Percentiles rank a stretch among this genome's conserved stretches.
Conservation (phyloP, 2,329 filamentous ascomycete genomes). For the Metarhizium brunneum region DNA sequence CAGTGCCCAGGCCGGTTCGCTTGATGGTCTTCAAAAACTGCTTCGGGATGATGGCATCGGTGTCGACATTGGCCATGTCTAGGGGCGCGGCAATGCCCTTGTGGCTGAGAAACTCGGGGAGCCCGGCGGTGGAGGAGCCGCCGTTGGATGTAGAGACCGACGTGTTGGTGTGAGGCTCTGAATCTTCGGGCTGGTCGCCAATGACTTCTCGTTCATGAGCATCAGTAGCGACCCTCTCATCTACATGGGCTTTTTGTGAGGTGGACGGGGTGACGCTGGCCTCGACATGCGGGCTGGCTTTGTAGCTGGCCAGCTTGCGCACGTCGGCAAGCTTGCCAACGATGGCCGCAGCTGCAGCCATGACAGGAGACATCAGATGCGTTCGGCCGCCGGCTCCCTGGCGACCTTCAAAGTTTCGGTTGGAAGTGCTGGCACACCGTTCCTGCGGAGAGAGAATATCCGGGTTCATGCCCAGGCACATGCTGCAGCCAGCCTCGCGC, state of each 20-base stretch:
- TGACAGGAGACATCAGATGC: slow-evolving; percentile 93
- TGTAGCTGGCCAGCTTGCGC: slow-evolving; percentile 61
- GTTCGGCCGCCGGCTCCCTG: slow-evolving; percentile 88
- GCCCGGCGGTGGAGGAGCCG: slow-evolving; percentile 45
- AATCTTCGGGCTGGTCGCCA: slow-evolving; percentile 53
- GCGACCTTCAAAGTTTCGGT: slow-evolving; percentile 94
- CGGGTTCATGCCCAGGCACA: slow-evolving; percentile 99
- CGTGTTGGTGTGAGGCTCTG: slow-evolving; percentile 55
- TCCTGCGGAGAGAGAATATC: slow-evolving; percentile 90
- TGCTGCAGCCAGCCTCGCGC: slow-evolving; percentile 96
- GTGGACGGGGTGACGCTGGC: slow-evolving; percentile 32
- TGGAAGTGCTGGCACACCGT: slow-evolving; percentile 89
- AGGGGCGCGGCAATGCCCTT: slow-evolving; percentile 84
- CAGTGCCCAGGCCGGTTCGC: slow-evolving; percentile 81
- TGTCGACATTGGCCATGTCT: slow-evolving; percentile 87
- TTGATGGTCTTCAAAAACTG: slow-evolving; percentile 99
- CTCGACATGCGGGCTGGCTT: slow-evolving; percentile 50
- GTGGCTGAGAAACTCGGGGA: slow-evolving; percentile 74
- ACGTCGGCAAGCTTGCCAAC: slow-evolving; percentile 89
- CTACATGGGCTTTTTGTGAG: slow-evolving; percentile 37
- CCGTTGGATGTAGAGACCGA: slow-evolving; percentile 19
- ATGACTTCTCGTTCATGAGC: slow-evolving; percentile 44
- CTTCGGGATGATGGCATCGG: slow-evolving; percentile 98
- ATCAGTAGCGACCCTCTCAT: slow-evolving; percentile 42
- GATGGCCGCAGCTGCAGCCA: slow-evolving; percentile 87